A percentile compares a stretch with the other conserved stretches of the same genome.
phyloP scores from a whole-genome alignment of 805 yeast genomes.

The Brettanomyces naardenensis region DNA sequence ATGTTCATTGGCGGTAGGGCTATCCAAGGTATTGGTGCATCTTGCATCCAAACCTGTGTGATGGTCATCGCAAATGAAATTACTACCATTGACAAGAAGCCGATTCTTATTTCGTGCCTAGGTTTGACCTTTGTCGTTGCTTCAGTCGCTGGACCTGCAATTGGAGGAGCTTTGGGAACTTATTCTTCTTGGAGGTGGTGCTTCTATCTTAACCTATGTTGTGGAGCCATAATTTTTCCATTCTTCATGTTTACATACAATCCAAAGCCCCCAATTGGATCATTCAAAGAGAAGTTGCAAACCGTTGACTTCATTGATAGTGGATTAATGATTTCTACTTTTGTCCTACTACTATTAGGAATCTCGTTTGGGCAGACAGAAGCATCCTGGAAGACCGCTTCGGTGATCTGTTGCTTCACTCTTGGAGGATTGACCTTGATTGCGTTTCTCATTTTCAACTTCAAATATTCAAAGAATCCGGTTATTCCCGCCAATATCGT shows the following conservation, averaged over 20 bases:
- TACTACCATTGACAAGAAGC: slow-evolving; percentile 35
- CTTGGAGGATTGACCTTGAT: slow-evolving; percentile 34
- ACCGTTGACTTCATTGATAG: slow-evolving; percentile 46
- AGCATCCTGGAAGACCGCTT: slow-evolving; percentile 46
- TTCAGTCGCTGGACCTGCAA: slow-evolving; percentile 50
- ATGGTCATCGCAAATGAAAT: slow-evolving; percentile 51
- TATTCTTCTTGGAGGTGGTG: slow-evolving; percentile 67
- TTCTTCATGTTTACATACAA: slow-evolving; percentile 34
- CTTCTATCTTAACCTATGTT: slow-evolving; percentile 59
- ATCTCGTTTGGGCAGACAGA: slow-evolving; percentile 48
- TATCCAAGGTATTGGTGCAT: slow-evolving; percentile 67
- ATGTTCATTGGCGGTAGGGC: slow-evolving; percentile 66
- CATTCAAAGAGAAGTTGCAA: slow-evolving; percentile 29
- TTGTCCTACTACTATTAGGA: slow-evolving; percentile 41
- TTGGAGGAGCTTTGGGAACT: slow-evolving; percentile 59
- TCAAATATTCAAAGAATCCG: slow-evolving; percentile 33
- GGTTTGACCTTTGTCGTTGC: slow-evolving; percentile 41
- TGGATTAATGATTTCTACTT: slow-evolving; percentile 31
- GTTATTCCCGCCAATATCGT: slow-evolving; percentile 34
- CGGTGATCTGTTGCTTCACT: slow-evolving; percentile 39
- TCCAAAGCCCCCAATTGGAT: slow-evolving; percentile 39
- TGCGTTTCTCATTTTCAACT: slow-evolving; percentile 33
- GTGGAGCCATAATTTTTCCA: slow-evolving; percentile 43
- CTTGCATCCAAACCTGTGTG: slow-evolving; percentile 53
- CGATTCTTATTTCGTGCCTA: slow-evolving; percentile 30